Conservation (phyloP, 2,329 filamentous ascomycete genomes). For the Penicillium sp. region DNA sequence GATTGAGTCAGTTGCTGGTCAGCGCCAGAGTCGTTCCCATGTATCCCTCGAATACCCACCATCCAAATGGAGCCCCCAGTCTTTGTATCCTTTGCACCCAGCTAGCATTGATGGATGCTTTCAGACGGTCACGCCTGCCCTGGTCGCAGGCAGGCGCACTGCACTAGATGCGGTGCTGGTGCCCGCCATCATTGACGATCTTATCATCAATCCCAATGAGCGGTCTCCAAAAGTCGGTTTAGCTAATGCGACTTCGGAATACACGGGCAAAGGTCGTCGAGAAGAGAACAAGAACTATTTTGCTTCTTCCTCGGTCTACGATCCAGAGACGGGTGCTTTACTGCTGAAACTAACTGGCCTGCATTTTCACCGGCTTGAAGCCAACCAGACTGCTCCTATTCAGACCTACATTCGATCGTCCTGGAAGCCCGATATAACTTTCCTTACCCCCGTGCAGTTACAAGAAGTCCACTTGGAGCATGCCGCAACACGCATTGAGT, state of each 20-base stretch:
- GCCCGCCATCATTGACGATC: background rate
- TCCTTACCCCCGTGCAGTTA: too few species aligned
- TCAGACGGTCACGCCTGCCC: background rate
- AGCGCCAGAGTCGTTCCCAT: background rate
- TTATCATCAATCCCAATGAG: background rate
- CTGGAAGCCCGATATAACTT: too few species aligned
- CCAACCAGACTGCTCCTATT: too few species aligned
- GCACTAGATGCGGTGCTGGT: background rate
- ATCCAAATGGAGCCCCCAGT: background rate
- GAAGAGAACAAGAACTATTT: background rate
- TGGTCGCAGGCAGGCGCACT: background rate
- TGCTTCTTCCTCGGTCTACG: background rate
- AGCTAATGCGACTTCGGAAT: background rate
- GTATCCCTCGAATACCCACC: background rate
- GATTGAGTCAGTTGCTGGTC: background rate
- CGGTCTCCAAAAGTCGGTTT: too few species aligned
- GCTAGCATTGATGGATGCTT: background rate
- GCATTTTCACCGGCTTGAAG: background rate
- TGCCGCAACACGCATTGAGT: too few species aligned
- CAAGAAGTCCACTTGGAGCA: too few species aligned
- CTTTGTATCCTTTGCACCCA: background rate
- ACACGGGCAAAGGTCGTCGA: background rate
- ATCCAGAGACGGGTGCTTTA: background rate
- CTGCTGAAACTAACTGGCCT: background rate
- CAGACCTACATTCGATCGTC: too few species aligned